These are phyloP conservation scores for Colletotrichum chrysophilum DNA, from an alignment of 2,329 filamentous ascomycete species.

Conservation along the genomic window DNA sequence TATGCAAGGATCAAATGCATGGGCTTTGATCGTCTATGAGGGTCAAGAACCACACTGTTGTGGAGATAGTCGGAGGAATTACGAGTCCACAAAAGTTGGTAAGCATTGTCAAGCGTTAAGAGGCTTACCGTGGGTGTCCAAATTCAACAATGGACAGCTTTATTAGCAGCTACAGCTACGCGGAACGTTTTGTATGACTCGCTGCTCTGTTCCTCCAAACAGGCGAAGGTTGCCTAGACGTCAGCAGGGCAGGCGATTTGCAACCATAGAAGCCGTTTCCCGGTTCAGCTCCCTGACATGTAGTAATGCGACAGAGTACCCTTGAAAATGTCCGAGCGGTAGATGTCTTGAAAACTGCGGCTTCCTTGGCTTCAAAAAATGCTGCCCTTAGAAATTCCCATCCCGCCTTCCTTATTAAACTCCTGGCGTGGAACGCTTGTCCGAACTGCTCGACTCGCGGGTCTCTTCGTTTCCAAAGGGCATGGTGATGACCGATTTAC, in stretches of 20 bases:
- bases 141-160: too few species aligned
- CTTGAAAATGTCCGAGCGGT: neutral
- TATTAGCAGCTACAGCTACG: too few species aligned
- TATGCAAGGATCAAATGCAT: neutral
- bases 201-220: neutral
- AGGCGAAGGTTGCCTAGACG: neutral
- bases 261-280: neutral
- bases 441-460: neutral
- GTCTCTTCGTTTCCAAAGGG: neutral
- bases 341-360: neutral
- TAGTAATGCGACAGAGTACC: neutral
- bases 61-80: neutral
- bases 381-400: too few species aligned
- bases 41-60: neutral
- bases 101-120: neutral
- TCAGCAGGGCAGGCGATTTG: neutral
- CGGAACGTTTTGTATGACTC: neutral
- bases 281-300: neutral
- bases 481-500: neutral
- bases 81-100: neutral
- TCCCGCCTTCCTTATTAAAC: neutral
- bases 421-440: neutral
- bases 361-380: neutral
- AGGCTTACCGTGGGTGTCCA: neutral
- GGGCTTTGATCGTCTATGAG: neutral